Base-by-base conservation (phyloP, 2,329 filamentous ascomycete species). In the Nemania abortiva region DNA sequence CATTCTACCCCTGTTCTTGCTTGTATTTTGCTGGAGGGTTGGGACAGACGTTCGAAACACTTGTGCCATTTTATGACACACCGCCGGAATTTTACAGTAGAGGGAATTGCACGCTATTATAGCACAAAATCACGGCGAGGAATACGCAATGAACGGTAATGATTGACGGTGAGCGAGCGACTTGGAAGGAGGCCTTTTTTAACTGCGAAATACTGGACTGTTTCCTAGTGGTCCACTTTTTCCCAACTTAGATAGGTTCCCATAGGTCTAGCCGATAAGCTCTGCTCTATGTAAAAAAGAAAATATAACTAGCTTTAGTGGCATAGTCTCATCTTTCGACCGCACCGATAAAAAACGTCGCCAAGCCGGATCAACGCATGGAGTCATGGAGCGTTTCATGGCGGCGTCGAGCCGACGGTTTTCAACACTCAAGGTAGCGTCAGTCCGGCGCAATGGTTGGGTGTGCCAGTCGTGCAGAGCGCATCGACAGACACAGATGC, bases 391-490 rank as follows among this genome's bases (percentile, higher is more conserved):
- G 61, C 68, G 65, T 34, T 59, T 74, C 52, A 62, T 69, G 60
- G 61, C 68, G 39, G 63, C 63, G 18, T 68, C 74, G 20, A 63
- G 70, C 50, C 71, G 67, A 56, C 73, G 63, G 58, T 50, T 74
- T 31, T 71, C 59, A 42, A 62, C 61, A 27, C 61, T 71, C n/a
- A 68, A 68, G 55, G 58, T 57, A 13, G 29, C 34, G 22, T 27
- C 66, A 54, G 57, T 65, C 22, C 64, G 31, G 18, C 70, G 67
- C 63, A 73, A 68, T 71, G 72, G 72, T 49, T 77, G 75, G 76
- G 59, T 74, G 61, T 77, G 73, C 22, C 73, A 72, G 58, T 77
- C 75, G 54, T 77, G 76, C 62, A 68, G 69, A 67, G 61, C 64
- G 54, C 64, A 63, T 55, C 60, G 55, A 64, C 55, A 63, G 52